Base-by-base conservation (phyloP, 1,139 yeast genomes). In the Debaryomycetaceae sp. region DNA sequence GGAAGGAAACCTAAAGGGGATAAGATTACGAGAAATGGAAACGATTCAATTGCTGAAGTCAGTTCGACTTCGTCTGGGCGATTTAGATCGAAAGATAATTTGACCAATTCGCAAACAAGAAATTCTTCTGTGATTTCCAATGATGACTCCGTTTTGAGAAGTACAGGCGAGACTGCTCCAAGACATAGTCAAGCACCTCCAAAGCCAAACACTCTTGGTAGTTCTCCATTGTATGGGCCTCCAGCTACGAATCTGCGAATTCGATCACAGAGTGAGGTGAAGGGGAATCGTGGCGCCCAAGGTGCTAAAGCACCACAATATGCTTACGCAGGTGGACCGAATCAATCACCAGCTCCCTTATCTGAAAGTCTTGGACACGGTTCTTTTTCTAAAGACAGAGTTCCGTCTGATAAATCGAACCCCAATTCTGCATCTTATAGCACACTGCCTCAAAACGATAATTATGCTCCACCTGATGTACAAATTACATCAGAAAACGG, bases 1-100 rank as follows among this genome's bases (percentile, higher is more conserved):
- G 84, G 86, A 38, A 79, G 87, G 52, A 82, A 80, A 57, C 78
- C 61, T 44, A 71, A 80, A 53, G 14, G 34, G 8, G 41, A 41
- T n/a, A 34, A 36, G n/a, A 11, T 38, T 5, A 56, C 60, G 24
- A 54, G 54, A 41, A 44, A 44, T 24, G 34, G 56, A 6, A 55
- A 49, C 37, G 62, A 57, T 11, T 48, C 65, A 6, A 67, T 68
- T 41, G 71, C 69, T 6, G 78, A 73, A 52, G 56, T 62, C 41
- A 71, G 59, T 8, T 65, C 73, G 1, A 51, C 59, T 24, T 58
- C 72, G 5, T 53, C 63, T 24, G 47, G 61, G 27, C 43, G 43
- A 17, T 48, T 60, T 11, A 53, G 52, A 37, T 50, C 56, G 38
- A 50, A 57, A 1, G 49, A 49, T 7, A 34, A 42, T 37, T 35